Evolutionary conservation across 331 rosid species (phyloP), one percentile per base, ranked within the genome.

Genomic region (Rosa hybrid): DNA sequence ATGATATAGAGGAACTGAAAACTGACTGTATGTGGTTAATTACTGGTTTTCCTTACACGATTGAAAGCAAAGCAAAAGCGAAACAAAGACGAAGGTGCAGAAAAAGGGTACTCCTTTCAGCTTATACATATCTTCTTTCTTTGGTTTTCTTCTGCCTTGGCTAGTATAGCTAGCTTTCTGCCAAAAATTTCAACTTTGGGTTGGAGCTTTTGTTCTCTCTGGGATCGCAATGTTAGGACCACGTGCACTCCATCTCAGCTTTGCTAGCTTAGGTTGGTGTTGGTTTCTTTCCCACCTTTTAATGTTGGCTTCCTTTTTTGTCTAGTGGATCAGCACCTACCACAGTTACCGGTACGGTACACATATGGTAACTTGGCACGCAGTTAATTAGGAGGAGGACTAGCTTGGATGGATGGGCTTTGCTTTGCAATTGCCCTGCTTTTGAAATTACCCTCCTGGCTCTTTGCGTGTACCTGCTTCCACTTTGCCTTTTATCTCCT

Each of bases 221-320:
- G 14, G 17, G 21, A 3, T 27, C 48, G 39, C 17, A 56, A 44
- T 13, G 5, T 64, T 30, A 25, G 91, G 90, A 83, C 94, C 94
- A 86, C 89, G 72, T 84, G 82, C 81, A 54, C 75, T 78, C 82
- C 83, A 34, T 78, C 50, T 30, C 69, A 27, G 41, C 69, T 63
- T 54, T 54, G 27, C 68, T 21, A 21, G 16, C 20, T 25, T 16
- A 38, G 45, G 20, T 63, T 34, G 45, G 71, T 65, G 42, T 39
- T 30, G 18, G 20, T 27, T 23, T 46, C n/a, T 79, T 81, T 80
- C 79, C 72, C 71, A 72, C 75, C 88, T 87, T 86, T 86, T 70
- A 76, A 87, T 82, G 93, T 83, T 72, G 53, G 60, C 82, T 81
- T 20, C 74, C 69, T 42, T 81, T 84, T 78, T 76, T 73, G 82